These are phyloP conservation scores for Musa beccarii DNA, from an alignment of 176 grass and related monocot species.

Conservation along the genomic window DNA sequence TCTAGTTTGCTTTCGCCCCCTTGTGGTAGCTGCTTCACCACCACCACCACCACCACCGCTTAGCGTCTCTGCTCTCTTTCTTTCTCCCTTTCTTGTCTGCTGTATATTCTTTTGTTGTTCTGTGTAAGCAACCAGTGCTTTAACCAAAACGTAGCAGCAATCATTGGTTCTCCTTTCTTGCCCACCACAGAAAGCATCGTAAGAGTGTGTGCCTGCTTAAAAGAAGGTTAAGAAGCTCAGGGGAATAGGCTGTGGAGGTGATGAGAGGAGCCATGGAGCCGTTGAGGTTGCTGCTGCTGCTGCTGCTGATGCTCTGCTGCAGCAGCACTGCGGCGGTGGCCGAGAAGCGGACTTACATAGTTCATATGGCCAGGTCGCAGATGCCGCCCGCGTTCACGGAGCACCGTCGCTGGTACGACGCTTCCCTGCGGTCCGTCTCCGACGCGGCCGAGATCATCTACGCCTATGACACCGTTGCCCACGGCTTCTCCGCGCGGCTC, in stretches of 20 bases:
- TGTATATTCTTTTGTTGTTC: background rate
- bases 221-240: no score
- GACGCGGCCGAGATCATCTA: conserved; percentile 53
- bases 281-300: background rate
- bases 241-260: background rate
- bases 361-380: conserved; percentile 75
- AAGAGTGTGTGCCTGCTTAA: no score
- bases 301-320: background rate
- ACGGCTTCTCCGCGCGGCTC: conserved; percentile 80
- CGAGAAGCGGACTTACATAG: conserved; percentile 53
- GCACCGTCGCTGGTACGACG: conserved; percentile 81
- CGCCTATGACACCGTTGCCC: conserved; percentile 57
- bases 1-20: no score
- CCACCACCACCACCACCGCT: no score
- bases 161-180: conserved; percentile 14
- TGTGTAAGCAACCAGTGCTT: conserved; percentile 25
- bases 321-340: conserved; percentile 12
- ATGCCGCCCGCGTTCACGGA: conserved; percentile 54
- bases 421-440: conserved; percentile 60
- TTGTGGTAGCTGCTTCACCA: no score
- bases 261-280: background rate
- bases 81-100: background rate
- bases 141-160: background rate
- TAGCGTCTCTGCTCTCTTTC: no score
- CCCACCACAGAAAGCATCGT: background rate